phyloP scores from a whole-genome alignment of 768 basidiomycete genomes.

The Boletus sp. region DNA sequence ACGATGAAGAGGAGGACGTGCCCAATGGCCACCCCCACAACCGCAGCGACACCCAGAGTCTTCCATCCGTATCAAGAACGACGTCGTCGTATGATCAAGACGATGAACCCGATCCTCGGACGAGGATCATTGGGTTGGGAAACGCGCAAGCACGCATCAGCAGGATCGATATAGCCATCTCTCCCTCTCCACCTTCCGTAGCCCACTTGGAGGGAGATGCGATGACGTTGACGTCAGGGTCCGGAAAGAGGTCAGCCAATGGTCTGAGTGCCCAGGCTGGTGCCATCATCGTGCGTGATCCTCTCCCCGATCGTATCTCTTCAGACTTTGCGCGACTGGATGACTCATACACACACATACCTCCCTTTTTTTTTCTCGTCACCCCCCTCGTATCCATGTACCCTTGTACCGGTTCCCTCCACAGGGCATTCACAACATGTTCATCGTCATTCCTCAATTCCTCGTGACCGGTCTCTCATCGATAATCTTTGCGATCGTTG shows the following conservation, averaged over 20 bases:
- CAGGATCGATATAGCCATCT: conserved; percentile 37
- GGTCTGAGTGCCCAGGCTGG: conserved; percentile 81
- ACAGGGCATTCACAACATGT: conserved; percentile 94
- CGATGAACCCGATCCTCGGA: conserved; percentile 11
- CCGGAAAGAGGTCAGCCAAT: conserved; percentile 11
- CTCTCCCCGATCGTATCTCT: background rate
- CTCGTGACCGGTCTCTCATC: conserved; percentile 84
- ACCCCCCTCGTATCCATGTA: background rate
- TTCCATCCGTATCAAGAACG: background rate
- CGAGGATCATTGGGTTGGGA: conserved; percentile 32
- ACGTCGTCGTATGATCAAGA: conserved; percentile 9
- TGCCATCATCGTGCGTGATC: conserved; percentile 66
- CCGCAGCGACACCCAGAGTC: background rate
- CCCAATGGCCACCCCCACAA: background rate
- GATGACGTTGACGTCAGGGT: conserved; percentile 16
- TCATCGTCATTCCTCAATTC: conserved; percentile 92
- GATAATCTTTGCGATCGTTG: conserved; percentile 82
- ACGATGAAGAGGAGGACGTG: conserved; percentile 19
- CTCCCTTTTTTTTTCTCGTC: background rate
- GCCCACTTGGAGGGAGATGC: conserved; percentile 15
- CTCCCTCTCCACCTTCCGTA: conserved; percentile 8
- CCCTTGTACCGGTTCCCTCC: background rate
- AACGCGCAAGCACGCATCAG: conserved; percentile 50
- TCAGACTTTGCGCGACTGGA: background rate
- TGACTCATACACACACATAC: background rate